Percentiles rank a stretch among this genome's conserved stretches.
Conservation (phyloP, 2,329 filamentous ascomycete genomes). For the Penicillium sp. region DNA sequence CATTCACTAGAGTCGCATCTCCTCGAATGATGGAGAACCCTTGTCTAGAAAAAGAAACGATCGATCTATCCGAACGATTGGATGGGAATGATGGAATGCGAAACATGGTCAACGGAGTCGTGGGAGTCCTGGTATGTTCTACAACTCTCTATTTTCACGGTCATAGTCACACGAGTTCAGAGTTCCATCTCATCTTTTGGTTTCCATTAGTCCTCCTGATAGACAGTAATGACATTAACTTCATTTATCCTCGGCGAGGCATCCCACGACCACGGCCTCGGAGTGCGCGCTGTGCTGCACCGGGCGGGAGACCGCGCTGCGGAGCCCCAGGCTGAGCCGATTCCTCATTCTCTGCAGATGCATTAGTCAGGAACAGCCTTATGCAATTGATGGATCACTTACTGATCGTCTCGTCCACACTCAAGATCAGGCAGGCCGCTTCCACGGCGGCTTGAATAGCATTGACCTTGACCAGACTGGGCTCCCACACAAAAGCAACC, state of each 20-base stretch:
- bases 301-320: constrained; percentile 64
- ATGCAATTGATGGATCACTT: constrained; percentile 27
- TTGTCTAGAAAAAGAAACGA: too few relatives aligned
- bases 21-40: background rate
- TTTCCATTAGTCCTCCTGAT: too few relatives aligned
- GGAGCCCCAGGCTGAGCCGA: constrained; percentile 78
- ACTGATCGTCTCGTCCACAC: constrained; percentile 97
- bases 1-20: background rate
- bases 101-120: too few relatives aligned
- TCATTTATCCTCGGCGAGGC: constrained; percentile 49
- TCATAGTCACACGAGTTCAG: too few relatives aligned
- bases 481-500: constrained; percentile 95
- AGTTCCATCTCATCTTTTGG: too few relatives aligned
- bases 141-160: too few relatives aligned
- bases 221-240: constrained; percentile 24
- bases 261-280: constrained; percentile 82
- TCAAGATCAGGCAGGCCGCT: constrained; percentile 88
- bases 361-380: constrained; percentile 14
- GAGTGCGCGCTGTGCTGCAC: constrained; percentile 82
- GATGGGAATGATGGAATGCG: too few relatives aligned
- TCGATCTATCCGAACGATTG: too few relatives aligned
- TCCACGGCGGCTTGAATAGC: constrained; percentile 94
- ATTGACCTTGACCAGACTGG: constrained; percentile 91
- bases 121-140: too few relatives aligned
- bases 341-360: constrained; percentile 70